Base-by-base conservation (phyloP, 257 asterid genomes). In the Scutellaria galericulata region DNA sequence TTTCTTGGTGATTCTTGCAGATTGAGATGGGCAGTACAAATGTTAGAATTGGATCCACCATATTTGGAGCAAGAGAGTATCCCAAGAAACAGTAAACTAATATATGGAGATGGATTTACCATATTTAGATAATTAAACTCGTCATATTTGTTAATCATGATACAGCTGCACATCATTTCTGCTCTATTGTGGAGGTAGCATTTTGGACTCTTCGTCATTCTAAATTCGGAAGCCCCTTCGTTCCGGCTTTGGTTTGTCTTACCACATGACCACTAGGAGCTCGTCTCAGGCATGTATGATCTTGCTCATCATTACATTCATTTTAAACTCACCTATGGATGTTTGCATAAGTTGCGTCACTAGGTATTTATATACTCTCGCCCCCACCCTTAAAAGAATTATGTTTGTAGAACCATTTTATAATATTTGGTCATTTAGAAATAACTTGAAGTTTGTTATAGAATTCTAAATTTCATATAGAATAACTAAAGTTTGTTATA, bases 1-100 rank as follows among this genome's bases (percentile, higher is more conserved):
- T 60, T 14, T 61, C 51, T 52, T 51, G 68, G 39, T 73, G 57
- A 12, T 73, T 67, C 22, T 77, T 83, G 89, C 90, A 93, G 98
- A 83, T 93, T 77, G 98, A 91, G 79, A 89, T 85, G 96, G 97
- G 98, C 75, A 89, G 98, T 74, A 93, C 98, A 40, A 89, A 89
- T 82, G 96, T 93, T 59, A 87, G 98, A 80, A 55, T 93, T 57
- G 98, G 98, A 77, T 93, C 98, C n/a, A 93, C 98, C 71, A 93
- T 93, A 80, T 93, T 93, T 68, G 98, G 98, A 64, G 91, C 98
- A 10, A 84, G 98, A 82, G 95, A 89, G 78, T 90, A 93, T 78
- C 84, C 92, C 11, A 82, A 85, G 83, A 83, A 85, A 83, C 69
- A 78, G 76, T 70, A 50, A 18, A 68, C 70, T 62, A 72, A 80